Conservation (phyloP, 164 flowering plant species). For the Platanus orientalis region DNA sequence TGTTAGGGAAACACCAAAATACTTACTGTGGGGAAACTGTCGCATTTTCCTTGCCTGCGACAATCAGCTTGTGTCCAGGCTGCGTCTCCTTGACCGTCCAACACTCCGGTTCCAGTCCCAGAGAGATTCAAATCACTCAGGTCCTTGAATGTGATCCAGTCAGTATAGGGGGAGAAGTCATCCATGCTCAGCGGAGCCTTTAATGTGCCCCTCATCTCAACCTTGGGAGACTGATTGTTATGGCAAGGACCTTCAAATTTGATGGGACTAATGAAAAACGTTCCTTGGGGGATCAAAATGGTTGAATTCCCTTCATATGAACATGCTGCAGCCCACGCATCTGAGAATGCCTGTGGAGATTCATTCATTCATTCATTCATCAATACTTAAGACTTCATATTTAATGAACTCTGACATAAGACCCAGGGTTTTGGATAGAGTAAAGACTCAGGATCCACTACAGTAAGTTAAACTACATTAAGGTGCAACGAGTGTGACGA, state of each 20-base stretch:
- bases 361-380: background rate
- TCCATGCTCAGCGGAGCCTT: constrained; percentile 11
- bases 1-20: no score
- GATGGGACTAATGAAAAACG: constrained; percentile 21
- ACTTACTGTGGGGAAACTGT: constrained; percentile 35
- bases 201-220: constrained; percentile 22
- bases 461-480: no score
- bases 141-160: constrained; percentile 22
- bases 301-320: constrained; percentile 24
- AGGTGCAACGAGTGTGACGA: no score
- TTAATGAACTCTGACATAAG: no score
- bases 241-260: constrained; percentile 49
- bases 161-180: background rate
- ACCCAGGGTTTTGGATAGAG: no score
- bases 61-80: constrained; percentile 33
- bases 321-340: constrained; percentile 48
- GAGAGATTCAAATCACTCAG: constrained; percentile 9
- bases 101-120: constrained; percentile 10
- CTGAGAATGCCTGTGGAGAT: constrained; percentile 33
- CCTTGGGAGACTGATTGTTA: constrained; percentile 23
- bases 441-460: no score
- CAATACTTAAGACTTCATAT: no score
- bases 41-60: constrained; percentile 6
- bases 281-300: constrained; percentile 41
- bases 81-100: constrained; percentile 44